Evolutionary conservation across 768 basidiomycete species (phyloP), one percentile per base, ranked within the genome.

Genomic region (Lepiota brunneoincarnata): DNA sequence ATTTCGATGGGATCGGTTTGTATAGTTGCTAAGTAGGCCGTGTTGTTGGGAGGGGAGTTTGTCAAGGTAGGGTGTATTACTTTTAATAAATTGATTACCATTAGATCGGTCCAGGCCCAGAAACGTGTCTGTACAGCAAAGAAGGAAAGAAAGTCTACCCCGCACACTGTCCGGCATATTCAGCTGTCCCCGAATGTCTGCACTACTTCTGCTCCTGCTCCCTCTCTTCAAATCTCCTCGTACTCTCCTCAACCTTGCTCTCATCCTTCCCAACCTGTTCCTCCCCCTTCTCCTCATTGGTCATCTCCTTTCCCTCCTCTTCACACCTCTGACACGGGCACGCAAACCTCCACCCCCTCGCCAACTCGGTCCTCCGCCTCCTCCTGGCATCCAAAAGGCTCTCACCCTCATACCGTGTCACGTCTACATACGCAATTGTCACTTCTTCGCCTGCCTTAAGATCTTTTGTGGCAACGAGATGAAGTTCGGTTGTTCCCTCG

Each of bases 331-430:
- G 68, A 65, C 91, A 93, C 46, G 72, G 67, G 63, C 91, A 93
- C 10, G 87, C 82, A 65, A 93, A 91, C 54, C 78, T 75, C 91
- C 91, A 93, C 31, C 91, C 91, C 39, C 87, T 78, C 20, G 81
- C 89, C 35, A 93, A 78, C 72, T 91, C 88, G 60, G 76, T 74
- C 28, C 91, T 79, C 58, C 91, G 74, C 40, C 87, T 76, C 52
- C 82, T 75, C 51, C 87, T 76, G 48, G 83, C 81, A 24, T 86
- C 83, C 2, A 70, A 65, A 9, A 64, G 58, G 31, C 75, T 74
- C 69, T 90, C 88, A 23, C 63, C 80, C 1, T 73, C 64, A 54
- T 74, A 80, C 62, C 81, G 80, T 0, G 71, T 69, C 59, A 86
- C 81, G 58, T 91, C 87, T 47, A 91, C 87, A 61, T 80, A 93